Evolutionary conservation across 192 early-diverging fungal species (phyloP).

Genomic region (Linnemannia elongata): DNA sequence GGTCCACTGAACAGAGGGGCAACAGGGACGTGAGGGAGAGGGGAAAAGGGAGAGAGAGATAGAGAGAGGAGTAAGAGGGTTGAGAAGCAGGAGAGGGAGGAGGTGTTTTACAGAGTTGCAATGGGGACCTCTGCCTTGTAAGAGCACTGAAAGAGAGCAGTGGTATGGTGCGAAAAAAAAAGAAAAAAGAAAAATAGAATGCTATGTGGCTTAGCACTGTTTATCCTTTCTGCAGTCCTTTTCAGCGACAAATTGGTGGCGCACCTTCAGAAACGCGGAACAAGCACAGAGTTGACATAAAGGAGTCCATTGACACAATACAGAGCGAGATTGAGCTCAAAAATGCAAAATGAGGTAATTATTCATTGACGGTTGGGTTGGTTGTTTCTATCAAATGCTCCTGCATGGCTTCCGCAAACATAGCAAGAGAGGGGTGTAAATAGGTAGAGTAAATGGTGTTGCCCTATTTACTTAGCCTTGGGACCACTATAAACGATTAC

Average conservation of each 20-base stretch:
- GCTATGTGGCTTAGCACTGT: background rate
- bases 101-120: background rate
- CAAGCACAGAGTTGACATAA: no score
- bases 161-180: background rate
- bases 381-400: background rate
- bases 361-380: background rate
- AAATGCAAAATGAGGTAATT: slow-evolving; percentile 9
- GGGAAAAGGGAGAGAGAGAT: background rate
- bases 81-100: background rate
- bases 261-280: background rate
- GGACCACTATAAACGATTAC: slow-evolving; percentile 25
- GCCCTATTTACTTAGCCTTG: slow-evolving; percentile 34
- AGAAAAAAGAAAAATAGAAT: background rate
- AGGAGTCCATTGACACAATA: no score
- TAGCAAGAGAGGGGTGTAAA: background rate
- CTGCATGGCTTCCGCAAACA: background rate
- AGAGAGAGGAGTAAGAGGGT: background rate
- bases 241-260: background rate
- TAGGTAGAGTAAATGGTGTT: background rate
- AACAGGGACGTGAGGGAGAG: background rate
- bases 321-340: background rate
- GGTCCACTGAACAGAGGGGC: slow-evolving; percentile 2
- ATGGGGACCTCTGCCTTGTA: slow-evolving; percentile 1
- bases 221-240: background rate
- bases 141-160: background rate